Evolutionary conservation across 495 filamentous ascomycete species (phyloP), one percentile per base, ranked within the genome.

Genomic region (Aspergillus indologenus): DNA sequence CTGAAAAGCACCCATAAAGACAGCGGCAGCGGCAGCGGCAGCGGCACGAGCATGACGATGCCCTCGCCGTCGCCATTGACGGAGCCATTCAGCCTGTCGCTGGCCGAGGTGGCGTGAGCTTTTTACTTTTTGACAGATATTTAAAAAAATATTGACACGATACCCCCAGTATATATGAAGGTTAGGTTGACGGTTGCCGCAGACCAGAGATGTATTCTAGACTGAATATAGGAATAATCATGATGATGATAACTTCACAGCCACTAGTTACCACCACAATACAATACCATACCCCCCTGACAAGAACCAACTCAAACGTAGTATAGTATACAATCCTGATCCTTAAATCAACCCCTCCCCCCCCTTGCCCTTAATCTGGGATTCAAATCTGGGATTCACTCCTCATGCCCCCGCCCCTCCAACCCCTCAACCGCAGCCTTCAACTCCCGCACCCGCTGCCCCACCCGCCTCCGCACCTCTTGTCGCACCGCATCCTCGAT

Each of bases 391-490:
- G 17, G 22, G 3, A 45, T 23, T 65, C 40, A 75, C 57, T 79
- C 72, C 40, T 53, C 65, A 54, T 66, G 63, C 47, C 70, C 74
- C 68, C 68, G 73, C 64, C 71, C 69, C 67, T 79, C 76, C 61
- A 79, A 64, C 23, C 56, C 47, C 70, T 71, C 69, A 56, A 79
- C 71, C 18, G 74, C 76, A 70, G 62, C 74, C 63, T 63, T 62
- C 68, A 79, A 67, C 71, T 79, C 76, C 58, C 75, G 45, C 42
- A 79, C 57, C 64, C 75, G 57, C 64, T 75, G 74, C 43, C 68
- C 75, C 57, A 79, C 71, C 57, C 76, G 65, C 63, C 54, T 73
- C 56, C 60, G 66, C 26, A 79, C 74, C 60, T 78, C 74, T 50
- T 69, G 70, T 53, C 66, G 60, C 17, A 73, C 69, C 48, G 57